Percentiles rank a stretch among this genome's conserved stretches.
Evolutionary conservation across 257 asterid genomes (phyloP).

Genomic region (Solanum tarijense): DNA sequence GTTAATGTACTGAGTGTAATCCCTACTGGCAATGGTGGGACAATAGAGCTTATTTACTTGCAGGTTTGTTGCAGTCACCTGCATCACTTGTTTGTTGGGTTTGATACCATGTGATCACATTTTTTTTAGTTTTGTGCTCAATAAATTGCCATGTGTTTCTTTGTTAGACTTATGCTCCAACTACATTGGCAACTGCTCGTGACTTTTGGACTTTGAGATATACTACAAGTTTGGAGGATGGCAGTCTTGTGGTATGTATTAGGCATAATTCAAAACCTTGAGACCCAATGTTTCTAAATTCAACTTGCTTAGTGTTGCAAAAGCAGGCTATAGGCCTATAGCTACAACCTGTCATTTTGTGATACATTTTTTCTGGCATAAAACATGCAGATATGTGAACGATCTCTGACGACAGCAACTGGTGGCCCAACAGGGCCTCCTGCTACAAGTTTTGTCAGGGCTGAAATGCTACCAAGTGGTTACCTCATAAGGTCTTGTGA

Average conservation of each 20-base stretch:
- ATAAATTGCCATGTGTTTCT: not conserved
- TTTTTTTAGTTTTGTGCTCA: not conserved
- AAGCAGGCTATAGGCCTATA: not conserved
- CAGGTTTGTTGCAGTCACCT: conserved; percentile 34
- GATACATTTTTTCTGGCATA: not conserved
- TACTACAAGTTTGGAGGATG: conserved; percentile 73
- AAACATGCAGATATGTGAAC: conserved; percentile 70
- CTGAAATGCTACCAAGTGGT: conserved; percentile 90
- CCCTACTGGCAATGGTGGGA: conserved; percentile 92
- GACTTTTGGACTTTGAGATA: conserved; percentile 94
- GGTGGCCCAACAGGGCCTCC: conserved; percentile 92
- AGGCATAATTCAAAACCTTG: not conserved
- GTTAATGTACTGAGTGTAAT: conserved; percentile 54
- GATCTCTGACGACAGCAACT: conserved; percentile 62
- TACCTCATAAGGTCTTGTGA: conserved; percentile 86
- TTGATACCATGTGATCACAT: not conserved
- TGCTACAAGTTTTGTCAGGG: conserved; percentile 65
- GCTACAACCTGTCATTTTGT: not conserved
- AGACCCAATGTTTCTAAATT: not conserved
- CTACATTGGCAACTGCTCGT: conserved; percentile 87
- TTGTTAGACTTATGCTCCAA: conserved; percentile 76
- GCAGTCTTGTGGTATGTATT: conserved; percentile 77
- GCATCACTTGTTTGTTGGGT: not conserved
- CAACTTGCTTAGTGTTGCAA: not conserved
- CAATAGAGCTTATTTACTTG: conserved; percentile 79